phyloP scores from a whole-genome alignment of 331 rosid genomes.

The Quercus tomentella region DNA sequence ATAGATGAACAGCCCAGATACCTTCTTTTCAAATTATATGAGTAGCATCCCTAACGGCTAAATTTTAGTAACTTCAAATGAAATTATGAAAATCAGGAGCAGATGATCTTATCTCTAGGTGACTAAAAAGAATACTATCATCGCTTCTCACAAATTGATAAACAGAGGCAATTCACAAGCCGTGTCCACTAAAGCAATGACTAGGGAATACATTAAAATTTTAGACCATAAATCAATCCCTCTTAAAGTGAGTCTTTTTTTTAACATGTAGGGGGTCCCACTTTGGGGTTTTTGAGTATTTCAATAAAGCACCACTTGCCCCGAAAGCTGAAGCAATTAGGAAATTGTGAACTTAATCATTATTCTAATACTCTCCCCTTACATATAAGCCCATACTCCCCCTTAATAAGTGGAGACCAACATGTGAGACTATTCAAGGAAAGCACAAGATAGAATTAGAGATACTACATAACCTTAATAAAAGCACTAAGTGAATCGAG shows the following conservation, averaged over 20 bases:
- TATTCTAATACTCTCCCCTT: too few species aligned
- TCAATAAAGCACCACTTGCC: too few species aligned
- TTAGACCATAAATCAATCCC: not conserved
- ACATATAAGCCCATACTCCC: too few species aligned
- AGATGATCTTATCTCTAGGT: not conserved
- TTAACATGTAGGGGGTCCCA: not conserved
- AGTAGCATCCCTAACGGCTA: not conserved
- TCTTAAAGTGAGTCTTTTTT: not conserved
- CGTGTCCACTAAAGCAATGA: not conserved
- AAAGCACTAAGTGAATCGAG: constrained; percentile 27
- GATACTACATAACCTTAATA: constrained; percentile 8
- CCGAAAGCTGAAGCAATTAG: too few species aligned
- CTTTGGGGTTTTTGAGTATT: too few species aligned
- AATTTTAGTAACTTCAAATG: not conserved
- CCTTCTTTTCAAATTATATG: not conserved
- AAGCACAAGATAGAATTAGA: constrained; percentile 1
- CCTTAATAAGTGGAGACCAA: too few species aligned
- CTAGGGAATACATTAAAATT: not conserved
- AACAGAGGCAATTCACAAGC: not conserved
- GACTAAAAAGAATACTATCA: not conserved
- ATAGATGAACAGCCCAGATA: not conserved
- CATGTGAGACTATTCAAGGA: too few species aligned
- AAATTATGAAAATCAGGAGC: not conserved
- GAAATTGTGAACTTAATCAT: too few species aligned
- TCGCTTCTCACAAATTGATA: not conserved